Base-by-base conservation (phyloP, 2,329 filamentous ascomycete genomes). In the Paradendryphiella salina region DNA sequence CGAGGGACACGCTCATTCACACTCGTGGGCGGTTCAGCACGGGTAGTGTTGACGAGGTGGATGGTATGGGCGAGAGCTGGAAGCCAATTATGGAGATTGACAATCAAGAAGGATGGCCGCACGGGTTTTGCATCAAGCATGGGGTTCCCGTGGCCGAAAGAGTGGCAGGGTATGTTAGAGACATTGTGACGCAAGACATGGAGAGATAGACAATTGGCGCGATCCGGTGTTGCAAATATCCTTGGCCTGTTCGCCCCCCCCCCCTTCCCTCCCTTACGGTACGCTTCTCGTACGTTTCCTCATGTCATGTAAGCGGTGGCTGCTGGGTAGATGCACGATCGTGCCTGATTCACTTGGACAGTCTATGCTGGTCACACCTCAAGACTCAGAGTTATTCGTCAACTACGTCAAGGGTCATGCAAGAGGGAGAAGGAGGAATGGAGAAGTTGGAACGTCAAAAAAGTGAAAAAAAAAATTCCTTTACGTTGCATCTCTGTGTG, bases 71-170 rank as follows among this genome's bases (percentile, higher is more conserved):
- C 6, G 57, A 65, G 50, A 58, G 66, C 26, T 76, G 77, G 67
- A 75, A 70, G 26, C 79, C 80, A 3, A 71, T 66, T 14, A 84
- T 85, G 79, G 68, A 80, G 47, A 73, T 85, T 54, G 82, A 83
- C 61, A 75, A 80, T 54, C 71, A 75, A 26, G 73, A 79, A 38
- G 80, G 78, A 0, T 73, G 84, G 56, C 79, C 79, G 39, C 84
- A 86, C 75, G 82, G 78, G 0, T 86, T 86, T 69, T 85, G 81
- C 63, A 73, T 85, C 51, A 74, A 76, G 41, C 71, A 79, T 54
- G 73, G 73, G 36, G 63, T 73, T 9, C 63, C 76, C 18, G 80
- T 84, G 65, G 81, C 81, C 2, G 72, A 75, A 52, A 81, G 77
- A 60, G 79, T 80, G 14, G 73, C 73, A 15, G 68, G 59, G 18